Evolutionary conservation across 345 rosid genomes (phyloP), one percentile per base, ranked within the genome.

Genomic region (Linum lewisii): DNA sequence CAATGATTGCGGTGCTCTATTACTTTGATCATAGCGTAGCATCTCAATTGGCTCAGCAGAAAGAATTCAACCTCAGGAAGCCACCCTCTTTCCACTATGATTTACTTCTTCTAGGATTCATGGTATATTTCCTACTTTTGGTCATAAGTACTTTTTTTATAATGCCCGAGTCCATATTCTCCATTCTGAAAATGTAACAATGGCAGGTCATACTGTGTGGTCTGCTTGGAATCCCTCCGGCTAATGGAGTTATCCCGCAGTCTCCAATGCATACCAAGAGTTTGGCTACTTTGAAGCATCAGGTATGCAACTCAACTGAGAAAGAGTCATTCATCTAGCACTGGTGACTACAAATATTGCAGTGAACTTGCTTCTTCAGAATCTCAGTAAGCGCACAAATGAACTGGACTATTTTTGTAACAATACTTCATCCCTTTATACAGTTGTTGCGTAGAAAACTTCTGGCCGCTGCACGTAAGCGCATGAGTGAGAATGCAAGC

Each of bases 1-100:
- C 72, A 1, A 72, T 72, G 76, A 72, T 72, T 18, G 76, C 76
- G 2, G 76, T 67, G 45, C 76, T 72, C 5, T 72, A 72, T 61
- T 72, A 67, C 58, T 72, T 72, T 63, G 76, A 72, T 45, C 76
- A 72, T 38, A 72, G 76, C 25, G 72, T 72, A 49, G 76, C 76
- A 5, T 72, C 76, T 54, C 72, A 72, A 36, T 64, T 72, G 52
- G 63, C 76, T 59, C 76, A 72, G 59, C 76, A 67, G 72, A 67
- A 72, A 22, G 76, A 72, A 55, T 72, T 72, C 63, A 72, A 72
- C 51, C 23, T 72, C 32, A 63, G 72, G 56, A 72, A 72, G 24
- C 76, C 76, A 14, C 24, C 76, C 47, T 67, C 72, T 63, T 72
- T 67, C 59, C 76, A 72, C 54, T 67, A 72, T 59, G 76, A 72